Percentiles rank a stretch among this genome's conserved stretches.
These are phyloP conservation scores for Alternaria arborescens DNA, from an alignment of 2,329 filamentous ascomycete genomes.

Conservation along the genomic window DNA sequence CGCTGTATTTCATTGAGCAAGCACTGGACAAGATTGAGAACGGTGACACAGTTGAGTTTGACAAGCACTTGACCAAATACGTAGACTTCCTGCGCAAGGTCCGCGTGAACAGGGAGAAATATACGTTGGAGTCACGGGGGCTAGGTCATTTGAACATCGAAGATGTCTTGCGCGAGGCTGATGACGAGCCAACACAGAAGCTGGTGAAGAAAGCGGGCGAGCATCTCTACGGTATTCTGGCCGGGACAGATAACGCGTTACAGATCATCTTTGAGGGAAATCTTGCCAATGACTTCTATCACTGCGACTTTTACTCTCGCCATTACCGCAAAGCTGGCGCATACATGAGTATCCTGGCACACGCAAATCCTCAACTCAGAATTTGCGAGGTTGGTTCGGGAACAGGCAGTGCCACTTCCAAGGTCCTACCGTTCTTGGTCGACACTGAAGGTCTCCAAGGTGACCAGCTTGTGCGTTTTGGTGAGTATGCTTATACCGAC, in stretches of 20 bases:
- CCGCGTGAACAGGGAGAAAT: constrained; percentile 15
- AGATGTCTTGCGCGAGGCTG: constrained; percentile 15
- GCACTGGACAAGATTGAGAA: constrained; percentile 15
- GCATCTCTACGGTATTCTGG: constrained; percentile 13
- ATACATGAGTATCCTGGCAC: constrained; percentile 10
- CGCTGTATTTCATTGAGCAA: constrained; percentile 16
- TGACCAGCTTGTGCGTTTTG: constrained; percentile 13
- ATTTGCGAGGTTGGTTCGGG: constrained; percentile 22
- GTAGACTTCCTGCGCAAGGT: constrained; percentile 17
- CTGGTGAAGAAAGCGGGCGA: constrained; percentile 16
- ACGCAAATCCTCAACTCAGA: constrained; percentile 14
- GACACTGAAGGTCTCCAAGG: constrained; percentile 12
- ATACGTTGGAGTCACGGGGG: constrained; percentile 11
- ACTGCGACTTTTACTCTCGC: constrained; percentile 9
- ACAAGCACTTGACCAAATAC: constrained; percentile 17
- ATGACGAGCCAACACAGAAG: constrained; percentile 16
- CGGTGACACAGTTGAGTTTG: constrained; percentile 4
- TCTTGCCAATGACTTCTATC: constrained; percentile 15
- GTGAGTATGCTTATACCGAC: constrained; percentile 22
- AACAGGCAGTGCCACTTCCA: constrained; percentile 8
- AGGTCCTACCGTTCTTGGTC: constrained; percentile 9
- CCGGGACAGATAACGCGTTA: constrained; percentile 7
- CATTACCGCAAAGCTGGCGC: constrained; percentile 14
- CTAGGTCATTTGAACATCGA: constrained; percentile 12
- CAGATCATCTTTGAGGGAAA: constrained; percentile 16